These are phyloP conservation scores for Copromyces sp. DNA, from an alignment of 495 filamentous ascomycete genomes.

Conservation along the genomic window DNA sequence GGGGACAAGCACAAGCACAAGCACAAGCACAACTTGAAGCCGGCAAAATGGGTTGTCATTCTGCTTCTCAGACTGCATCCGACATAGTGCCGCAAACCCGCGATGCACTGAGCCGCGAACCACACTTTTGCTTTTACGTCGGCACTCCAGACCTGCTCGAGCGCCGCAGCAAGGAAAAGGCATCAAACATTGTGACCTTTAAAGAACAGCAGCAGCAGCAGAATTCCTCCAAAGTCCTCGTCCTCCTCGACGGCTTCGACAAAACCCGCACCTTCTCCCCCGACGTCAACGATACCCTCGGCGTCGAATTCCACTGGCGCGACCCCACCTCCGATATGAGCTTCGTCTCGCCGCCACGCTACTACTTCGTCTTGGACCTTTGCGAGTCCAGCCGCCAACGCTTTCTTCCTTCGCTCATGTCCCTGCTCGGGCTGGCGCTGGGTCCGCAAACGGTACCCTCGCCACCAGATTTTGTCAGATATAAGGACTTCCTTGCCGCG, in stretches of 20 bases:
- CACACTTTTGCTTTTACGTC: background rate
- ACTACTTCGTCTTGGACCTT: background rate
- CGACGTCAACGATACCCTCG: background rate
- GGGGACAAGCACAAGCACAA: background rate
- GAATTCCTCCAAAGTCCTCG: background rate
- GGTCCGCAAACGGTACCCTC: background rate
- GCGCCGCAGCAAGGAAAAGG: background rate
- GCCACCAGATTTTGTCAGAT: background rate
- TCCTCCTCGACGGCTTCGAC: background rate
- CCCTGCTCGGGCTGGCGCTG: background rate
- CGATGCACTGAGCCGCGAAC: background rate
- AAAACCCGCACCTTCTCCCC: background rate
- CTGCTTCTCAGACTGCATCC: background rate
- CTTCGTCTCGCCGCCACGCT: background rate
- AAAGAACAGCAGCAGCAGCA: background rate
- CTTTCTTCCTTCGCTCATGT: background rate
- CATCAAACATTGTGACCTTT: background rate
- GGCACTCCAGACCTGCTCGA: background rate
- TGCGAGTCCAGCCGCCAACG: background rate
- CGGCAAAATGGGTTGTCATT: background rate
- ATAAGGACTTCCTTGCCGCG: background rate
- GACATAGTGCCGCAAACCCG: background rate
- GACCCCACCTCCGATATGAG: background rate
- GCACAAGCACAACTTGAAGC: background rate
- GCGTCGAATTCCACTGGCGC: background rate